A percentile compares a stretch with the other conserved stretches of the same genome.
Evolutionary conservation across 495 filamentous ascomycete genomes (phyloP).

Genomic region (Elasticomyces elasticus): DNA sequence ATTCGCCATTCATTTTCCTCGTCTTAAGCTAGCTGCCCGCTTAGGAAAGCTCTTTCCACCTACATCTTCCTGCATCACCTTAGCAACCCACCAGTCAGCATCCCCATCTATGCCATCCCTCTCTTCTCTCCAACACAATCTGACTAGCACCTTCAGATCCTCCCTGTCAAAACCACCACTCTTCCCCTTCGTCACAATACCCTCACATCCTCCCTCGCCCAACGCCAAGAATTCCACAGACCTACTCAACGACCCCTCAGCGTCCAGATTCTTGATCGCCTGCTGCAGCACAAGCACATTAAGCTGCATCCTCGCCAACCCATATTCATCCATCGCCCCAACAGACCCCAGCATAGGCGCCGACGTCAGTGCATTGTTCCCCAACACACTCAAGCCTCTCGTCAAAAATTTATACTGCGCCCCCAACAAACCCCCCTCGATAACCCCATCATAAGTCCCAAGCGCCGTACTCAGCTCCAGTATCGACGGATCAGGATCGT

Average conservation of each 20-base stretch:
- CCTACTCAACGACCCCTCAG: conserved; percentile 45
- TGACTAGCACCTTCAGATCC: conserved; percentile 71
- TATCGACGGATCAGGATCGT: conserved; percentile 68
- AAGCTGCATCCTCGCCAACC: conserved; percentile 71
- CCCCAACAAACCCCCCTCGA: conserved; percentile 55
- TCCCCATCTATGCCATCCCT: conserved; percentile 12
- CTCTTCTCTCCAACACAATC: conserved; percentile 52
- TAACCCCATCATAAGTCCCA: conserved; percentile 70
- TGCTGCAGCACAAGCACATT: conserved; percentile 92
- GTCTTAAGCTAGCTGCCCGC: conserved; percentile 4
- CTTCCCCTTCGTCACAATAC: conserved; percentile 34
- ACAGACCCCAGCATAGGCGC: conserved; percentile 47
- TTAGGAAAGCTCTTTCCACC: background rate
- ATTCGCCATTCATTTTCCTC: background rate
- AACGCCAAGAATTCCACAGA: conserved; percentile 70
- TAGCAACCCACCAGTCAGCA: background rate
- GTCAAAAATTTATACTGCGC: conserved; percentile 58
- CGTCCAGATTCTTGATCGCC: conserved; percentile 83
- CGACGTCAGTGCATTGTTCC: conserved; percentile 56
- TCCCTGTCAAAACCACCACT: conserved; percentile 59
- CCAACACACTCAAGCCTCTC: conserved; percentile 58
- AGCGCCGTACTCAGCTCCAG: conserved; percentile 70
- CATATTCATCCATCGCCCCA: conserved; percentile 61
- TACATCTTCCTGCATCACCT: background rate
- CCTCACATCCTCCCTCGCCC: conserved; percentile 67